Conservation (phyloP, 108 stramenopile species). For the Mediolabrus comicus region DNA sequence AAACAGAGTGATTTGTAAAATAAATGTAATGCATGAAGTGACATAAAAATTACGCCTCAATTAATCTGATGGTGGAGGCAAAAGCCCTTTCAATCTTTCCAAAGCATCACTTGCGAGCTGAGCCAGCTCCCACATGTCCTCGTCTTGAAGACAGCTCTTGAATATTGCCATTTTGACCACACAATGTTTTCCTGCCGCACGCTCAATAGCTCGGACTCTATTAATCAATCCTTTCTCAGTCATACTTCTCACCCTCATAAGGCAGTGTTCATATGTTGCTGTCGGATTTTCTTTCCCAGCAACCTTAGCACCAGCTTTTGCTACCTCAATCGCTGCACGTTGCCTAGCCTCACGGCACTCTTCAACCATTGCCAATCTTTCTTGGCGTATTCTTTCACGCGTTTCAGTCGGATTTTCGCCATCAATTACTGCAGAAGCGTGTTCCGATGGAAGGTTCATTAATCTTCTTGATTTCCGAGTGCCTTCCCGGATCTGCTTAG, state of each 20-base stretch:
- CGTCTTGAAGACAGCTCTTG: constrained; percentile 84
- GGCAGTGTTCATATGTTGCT: constrained; percentile 87
- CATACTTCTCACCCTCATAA: constrained; percentile 82
- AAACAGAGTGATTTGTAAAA: neutral
- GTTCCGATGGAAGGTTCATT: constrained; percentile 43
- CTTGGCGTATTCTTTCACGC: constrained; percentile 28
- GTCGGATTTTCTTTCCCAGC: constrained; percentile 78
- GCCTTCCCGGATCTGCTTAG: constrained; percentile 22
- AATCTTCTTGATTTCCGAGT: constrained; percentile 61
- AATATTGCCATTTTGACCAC: constrained; percentile 93
- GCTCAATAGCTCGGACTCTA: constrained; percentile 78
- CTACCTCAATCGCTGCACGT: constrained; percentile 56
- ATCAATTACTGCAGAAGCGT: constrained; percentile 12
- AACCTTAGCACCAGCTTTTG: constrained; percentile 33
- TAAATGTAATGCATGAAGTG: neutral
- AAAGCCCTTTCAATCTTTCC: constrained; percentile 79
- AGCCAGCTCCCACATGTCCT: constrained; percentile 80
- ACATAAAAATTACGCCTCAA: neutral
- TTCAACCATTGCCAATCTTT: constrained; percentile 44
- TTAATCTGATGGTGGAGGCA: constrained; percentile 55
- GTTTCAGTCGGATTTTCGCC: constrained; percentile 6
- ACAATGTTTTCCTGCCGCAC: constrained; percentile 86
- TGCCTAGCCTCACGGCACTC: constrained; percentile 75
- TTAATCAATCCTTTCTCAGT: constrained; percentile 68
- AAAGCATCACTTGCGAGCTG: constrained; percentile 67